A percentile compares a stretch with the other conserved stretches of the same genome.
phyloP scores from a whole-genome alignment of 2,329 filamentous ascomycete genomes.

The Neofusicoccum ribis region DNA sequence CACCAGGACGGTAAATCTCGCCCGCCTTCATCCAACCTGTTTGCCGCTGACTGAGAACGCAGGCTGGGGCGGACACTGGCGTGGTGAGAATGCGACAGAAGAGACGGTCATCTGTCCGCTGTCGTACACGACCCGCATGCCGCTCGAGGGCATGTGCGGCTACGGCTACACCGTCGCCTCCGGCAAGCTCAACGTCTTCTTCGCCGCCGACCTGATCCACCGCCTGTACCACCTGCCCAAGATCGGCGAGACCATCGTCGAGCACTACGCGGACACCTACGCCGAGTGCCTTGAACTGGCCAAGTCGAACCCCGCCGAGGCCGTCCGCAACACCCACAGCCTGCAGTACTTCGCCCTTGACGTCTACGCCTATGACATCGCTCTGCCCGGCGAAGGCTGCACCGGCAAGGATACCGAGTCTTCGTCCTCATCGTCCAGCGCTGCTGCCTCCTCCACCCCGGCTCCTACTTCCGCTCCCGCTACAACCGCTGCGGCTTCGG shows the following conservation, averaged over 20 bases:
- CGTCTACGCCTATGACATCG: slow-evolving; percentile 65
- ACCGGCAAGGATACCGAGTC: slow-evolving; percentile 42
- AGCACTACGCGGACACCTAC: slow-evolving; percentile 64
- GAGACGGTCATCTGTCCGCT: slow-evolving; percentile 70
- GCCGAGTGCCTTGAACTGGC: slow-evolving; percentile 56
- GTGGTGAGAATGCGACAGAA: slow-evolving; percentile 62
- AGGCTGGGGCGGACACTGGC: slow-evolving; percentile 70
- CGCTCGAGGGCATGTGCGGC: slow-evolving; percentile 61
- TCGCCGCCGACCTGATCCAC: slow-evolving; percentile 67
- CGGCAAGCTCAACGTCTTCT: slow-evolving; percentile 61
- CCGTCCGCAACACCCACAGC: slow-evolving; percentile 60
- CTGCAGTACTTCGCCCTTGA: slow-evolving; percentile 71
- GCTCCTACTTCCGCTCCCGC: background rate
- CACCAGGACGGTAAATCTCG: slow-evolving; percentile 29
- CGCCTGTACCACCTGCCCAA: slow-evolving; percentile 64
- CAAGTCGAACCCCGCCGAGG: slow-evolving; percentile 48
- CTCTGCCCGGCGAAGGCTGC: slow-evolving; percentile 63
- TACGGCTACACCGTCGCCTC: slow-evolving; percentile 63
- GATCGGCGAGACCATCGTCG: slow-evolving; percentile 60
- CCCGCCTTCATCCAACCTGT: too few species aligned
- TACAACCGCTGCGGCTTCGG: background rate
- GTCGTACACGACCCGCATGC: slow-evolving; percentile 60
- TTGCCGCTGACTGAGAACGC: background rate
- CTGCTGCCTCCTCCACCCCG: slow-evolving; percentile 18
- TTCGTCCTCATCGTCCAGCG: slow-evolving; percentile 18